Evolutionary conservation across 2,329 filamentous ascomycete genomes (phyloP), one percentile per base, ranked within the genome.

Genomic region (Cordyceps cateniannulata): DNA sequence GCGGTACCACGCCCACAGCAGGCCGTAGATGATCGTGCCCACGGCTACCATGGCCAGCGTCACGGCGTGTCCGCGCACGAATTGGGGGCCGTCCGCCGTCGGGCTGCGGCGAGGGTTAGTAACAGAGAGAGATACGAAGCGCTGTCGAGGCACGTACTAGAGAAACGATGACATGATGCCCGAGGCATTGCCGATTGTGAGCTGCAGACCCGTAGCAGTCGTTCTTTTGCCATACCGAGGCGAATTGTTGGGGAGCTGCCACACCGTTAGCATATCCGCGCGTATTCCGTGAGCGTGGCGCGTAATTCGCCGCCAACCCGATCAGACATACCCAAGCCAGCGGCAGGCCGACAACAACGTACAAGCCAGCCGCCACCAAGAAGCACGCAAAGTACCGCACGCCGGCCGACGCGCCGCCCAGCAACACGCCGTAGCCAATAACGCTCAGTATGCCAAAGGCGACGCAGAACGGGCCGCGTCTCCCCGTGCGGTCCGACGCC

Each of bases 201-300:
- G 76, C 69, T 91, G 88, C 69, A 91, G 69, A 0, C 87, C 89
- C 1, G 84, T 89, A 0, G 86, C 87, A 0, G 87, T 88, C 0
- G 88, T 88, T 35, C 89, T 79, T 71, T 92, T 93, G 10, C 88
- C 89, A 65, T 91, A 93, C 8, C 89, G 79, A 1, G 90, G 89
- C 18, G 82, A 81, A 62, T 91, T 92, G 20, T 82, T 85, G 0
- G 87, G 82, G 44, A 87, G 66, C 73, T 75, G 35, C 14, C 16
- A 5, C 32, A 42, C 5, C 5, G 16, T n/a, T 42, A 42, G 38
- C 38, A 42, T 16, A 42, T 1, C 7, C n/a, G 10, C 29, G 29
- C n/a, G n/a, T n/a, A n/a, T n/a, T n/a, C 29, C 32, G 32, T 7
- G 16, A 40, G 14, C 16, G 6, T 40, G 5, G 38, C 38, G 7